These are phyloP conservation scores for Penicillium expansum DNA, from an alignment of 2,329 filamentous ascomycete genomes.

Conservation along the genomic window DNA sequence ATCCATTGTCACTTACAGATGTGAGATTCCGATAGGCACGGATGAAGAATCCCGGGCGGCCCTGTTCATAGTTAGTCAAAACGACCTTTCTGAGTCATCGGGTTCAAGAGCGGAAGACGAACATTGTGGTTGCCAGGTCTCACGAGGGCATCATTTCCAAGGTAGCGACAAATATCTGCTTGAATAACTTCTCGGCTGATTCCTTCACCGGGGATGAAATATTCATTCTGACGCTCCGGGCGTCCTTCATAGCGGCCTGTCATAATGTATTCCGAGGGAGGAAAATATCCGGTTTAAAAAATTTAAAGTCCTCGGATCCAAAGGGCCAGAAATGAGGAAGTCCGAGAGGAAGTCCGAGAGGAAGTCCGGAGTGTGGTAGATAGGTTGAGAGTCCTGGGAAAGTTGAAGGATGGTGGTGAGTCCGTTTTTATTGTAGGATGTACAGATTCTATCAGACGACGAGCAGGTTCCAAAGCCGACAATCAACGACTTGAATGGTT, in stretches of 20 bases:
- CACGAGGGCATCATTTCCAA: constrained; percentile 78
- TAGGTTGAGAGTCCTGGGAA: constrained; percentile 8
- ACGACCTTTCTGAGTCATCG: constrained; percentile 11
- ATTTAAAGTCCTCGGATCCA: constrained; percentile 26
- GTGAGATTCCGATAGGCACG: constrained; percentile 77
- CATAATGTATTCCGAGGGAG: constrained; percentile 36
- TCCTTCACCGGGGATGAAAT: constrained; percentile 75
- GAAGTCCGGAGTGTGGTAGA: constrained; percentile 17
- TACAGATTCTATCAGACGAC: constrained; percentile 21
- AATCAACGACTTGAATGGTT: constrained; percentile 18
- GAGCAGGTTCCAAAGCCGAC: constrained; percentile 11
- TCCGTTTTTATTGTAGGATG: constrained; percentile 23
- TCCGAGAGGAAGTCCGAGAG: constrained; percentile 22
- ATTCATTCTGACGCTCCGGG: constrained; percentile 62
- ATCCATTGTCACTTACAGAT: constrained; percentile 55
- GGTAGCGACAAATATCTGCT: constrained; percentile 78
- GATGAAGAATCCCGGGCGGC: constrained; percentile 71
- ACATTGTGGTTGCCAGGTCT: constrained; percentile 73
- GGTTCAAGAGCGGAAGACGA: constrained; percentile 36
- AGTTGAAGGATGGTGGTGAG: constrained; percentile 13
- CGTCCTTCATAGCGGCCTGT: constrained; percentile 38
- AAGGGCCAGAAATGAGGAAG: constrained; percentile 26
- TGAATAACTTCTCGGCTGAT: constrained; percentile 83
- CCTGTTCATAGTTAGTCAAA: constrained; percentile 48
- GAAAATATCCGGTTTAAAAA: constrained; percentile 24